These are phyloP conservation scores for Puccinia coronata DNA, from an alignment of 1,284 basidiomycete species.

Conservation along the genomic window DNA sequence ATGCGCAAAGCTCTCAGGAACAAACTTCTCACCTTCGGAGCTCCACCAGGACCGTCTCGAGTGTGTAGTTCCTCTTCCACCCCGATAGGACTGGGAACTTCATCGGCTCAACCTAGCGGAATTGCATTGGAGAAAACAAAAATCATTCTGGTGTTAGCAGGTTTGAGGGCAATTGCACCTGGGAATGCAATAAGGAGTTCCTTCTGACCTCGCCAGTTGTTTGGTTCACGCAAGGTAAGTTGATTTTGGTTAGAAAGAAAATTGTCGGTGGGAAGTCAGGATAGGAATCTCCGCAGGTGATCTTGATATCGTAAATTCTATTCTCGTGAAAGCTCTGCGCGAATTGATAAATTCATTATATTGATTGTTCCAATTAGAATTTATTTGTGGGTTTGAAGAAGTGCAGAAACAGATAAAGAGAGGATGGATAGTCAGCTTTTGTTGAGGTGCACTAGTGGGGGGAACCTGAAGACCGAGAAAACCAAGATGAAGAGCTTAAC, in stretches of 20 bases:
- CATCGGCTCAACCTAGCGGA: slow-evolving; percentile 68
- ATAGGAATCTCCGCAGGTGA: slow-evolving; percentile 78
- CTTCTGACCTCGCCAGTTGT: not conserved
- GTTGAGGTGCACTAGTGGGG: not conserved
- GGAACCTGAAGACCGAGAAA: too few species aligned
- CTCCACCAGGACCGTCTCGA: slow-evolving; percentile 86
- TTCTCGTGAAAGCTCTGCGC: slow-evolving; percentile 91
- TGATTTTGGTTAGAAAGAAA: slow-evolving; percentile 84
- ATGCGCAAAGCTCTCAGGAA: not conserved
- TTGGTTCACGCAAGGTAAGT: slow-evolving; percentile 84
- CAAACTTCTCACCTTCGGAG: slow-evolving; percentile 70
- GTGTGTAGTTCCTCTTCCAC: slow-evolving; percentile 74
- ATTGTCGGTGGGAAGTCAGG: slow-evolving; percentile 78
- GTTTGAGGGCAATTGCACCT: not conserved
- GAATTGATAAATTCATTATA: not conserved
- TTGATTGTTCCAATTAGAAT: not conserved
- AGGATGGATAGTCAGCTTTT: slow-evolving; percentile 8
- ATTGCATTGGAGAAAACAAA: not conserved
- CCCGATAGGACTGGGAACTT: slow-evolving; percentile 71
- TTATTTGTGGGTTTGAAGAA: slow-evolving; percentile 20
- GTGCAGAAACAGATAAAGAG: slow-evolving; percentile 19
- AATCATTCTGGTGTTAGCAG: not conserved
- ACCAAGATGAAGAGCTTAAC: slow-evolving; percentile 65
- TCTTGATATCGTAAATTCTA: slow-evolving; percentile 93
- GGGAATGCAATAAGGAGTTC: not conserved